These are phyloP conservation scores for Xylaria nigripes DNA, from an alignment of 495 filamentous ascomycete genomes.

Conservation along the genomic window DNA sequence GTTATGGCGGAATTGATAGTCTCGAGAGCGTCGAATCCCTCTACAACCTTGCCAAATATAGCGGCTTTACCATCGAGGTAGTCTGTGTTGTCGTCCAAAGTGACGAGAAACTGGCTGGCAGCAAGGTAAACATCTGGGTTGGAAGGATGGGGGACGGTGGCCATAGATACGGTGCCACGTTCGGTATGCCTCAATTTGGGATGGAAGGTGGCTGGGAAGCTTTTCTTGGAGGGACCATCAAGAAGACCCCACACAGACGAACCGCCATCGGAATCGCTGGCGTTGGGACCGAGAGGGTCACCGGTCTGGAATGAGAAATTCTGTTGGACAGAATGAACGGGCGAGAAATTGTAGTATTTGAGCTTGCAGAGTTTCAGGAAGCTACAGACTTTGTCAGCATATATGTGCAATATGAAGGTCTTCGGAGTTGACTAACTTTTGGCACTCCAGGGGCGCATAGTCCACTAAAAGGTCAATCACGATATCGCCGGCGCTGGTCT, in stretches of 20 bases:
- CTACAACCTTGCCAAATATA: conserved; percentile 90
- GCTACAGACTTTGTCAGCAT: conserved; percentile 40
- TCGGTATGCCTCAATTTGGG: conserved; percentile 79
- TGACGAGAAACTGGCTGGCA: conserved; percentile 85
- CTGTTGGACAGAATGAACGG: conserved; percentile 78
- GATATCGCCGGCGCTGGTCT: conserved; percentile 87
- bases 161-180: conserved; percentile 89
- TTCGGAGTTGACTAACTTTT: conserved; percentile 59
- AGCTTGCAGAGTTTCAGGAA: conserved; percentile 96
- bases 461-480: conserved; percentile 86
- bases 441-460: conserved; percentile 78
- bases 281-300: conserved; percentile 80
- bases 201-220: conserved; percentile 75
- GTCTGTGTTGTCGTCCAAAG: conserved; percentile 76
- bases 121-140: conserved; percentile 76
- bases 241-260: conserved; percentile 84
- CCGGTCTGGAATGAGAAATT: conserved; percentile 93
- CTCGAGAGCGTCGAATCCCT: conserved; percentile 85
- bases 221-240: conserved; percentile 60
- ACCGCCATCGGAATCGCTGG: conserved; percentile 78
- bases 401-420: background rate
- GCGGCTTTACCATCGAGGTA: conserved; percentile 84
- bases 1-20: conserved; percentile 87
- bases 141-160: conserved; percentile 64
- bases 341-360: conserved; percentile 97